Evolutionary conservation across 306 rosid species (phyloP).

Genomic region (Geum urbanum): DNA sequence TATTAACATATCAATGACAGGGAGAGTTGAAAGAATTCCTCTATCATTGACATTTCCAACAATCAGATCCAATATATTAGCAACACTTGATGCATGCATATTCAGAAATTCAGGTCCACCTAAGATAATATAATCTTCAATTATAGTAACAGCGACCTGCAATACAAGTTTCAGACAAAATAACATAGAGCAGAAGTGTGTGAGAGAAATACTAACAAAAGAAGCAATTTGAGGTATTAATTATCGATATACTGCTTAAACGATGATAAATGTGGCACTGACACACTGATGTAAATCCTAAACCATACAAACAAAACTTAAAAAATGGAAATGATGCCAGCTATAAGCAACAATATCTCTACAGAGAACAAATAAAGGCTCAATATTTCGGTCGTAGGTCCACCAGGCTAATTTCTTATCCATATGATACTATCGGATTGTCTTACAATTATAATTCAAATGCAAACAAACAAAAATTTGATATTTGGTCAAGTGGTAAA

Average conservation of each 20-base stretch:
- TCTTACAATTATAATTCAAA: neutral
- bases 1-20: slow-evolving; percentile 75
- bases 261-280: neutral
- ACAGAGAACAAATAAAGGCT: neutral
- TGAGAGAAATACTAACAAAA: neutral
- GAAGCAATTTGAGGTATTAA: neutral
- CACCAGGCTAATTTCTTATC: neutral
- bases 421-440: slow-evolving; percentile 1
- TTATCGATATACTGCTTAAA: neutral
- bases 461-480: neutral
- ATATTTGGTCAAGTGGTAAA: neutral
- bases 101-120: slow-evolving; percentile 82
- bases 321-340: neutral
- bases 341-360: neutral
- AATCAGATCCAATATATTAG: slow-evolving; percentile 70
- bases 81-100: slow-evolving; percentile 60
- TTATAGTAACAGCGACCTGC: slow-evolving; percentile 77
- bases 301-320: neutral
- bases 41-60: slow-evolving; percentile 85
- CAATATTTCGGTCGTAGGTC: neutral
- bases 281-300: neutral
- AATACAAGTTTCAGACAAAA: slow-evolving; percentile 28
- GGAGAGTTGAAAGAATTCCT: slow-evolving; percentile 77
- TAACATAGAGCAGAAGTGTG: slow-evolving; percentile 12
- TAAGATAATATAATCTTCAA: slow-evolving; percentile 82